A percentile compares a stretch with the other conserved stretches of the same genome.
Conservation (phyloP, 2,329 filamentous ascomycete species). For the Xylariaceae sp. region DNA sequence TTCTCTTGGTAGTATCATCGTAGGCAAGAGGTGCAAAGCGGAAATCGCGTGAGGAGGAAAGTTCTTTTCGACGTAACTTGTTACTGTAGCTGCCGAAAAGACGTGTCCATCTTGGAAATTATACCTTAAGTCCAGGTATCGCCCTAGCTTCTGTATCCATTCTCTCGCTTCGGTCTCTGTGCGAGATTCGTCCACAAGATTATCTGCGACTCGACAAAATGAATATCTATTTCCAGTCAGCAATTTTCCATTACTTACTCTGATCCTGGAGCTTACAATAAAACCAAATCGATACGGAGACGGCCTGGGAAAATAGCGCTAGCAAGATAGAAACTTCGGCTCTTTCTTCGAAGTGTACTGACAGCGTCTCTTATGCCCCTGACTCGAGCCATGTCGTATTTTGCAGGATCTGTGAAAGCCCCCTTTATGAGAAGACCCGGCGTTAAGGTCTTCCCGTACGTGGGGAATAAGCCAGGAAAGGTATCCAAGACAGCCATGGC, state of each 20-base stretch:
- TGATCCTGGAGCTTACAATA: slow-evolving; percentile 52
- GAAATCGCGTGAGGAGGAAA: slow-evolving; percentile 52
- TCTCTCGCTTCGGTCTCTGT: slow-evolving; percentile 47
- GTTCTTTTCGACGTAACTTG: slow-evolving; percentile 39
- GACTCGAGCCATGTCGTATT: slow-evolving; percentile 57
- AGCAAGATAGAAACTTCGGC: slow-evolving; percentile 69
- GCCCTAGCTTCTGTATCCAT: slow-evolving; percentile 57
- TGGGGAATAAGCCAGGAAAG: slow-evolving; percentile 55
- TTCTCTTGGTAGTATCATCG: slow-evolving; percentile 48
- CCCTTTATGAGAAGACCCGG: slow-evolving; percentile 49
- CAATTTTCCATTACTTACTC: no score
- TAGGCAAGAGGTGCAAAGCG: slow-evolving; percentile 58
- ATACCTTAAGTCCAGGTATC: slow-evolving; percentile 55
- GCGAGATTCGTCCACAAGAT: slow-evolving; percentile 64
- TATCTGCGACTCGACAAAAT: slow-evolving; percentile 70
- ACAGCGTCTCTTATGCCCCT: slow-evolving; percentile 57
- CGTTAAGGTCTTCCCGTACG: slow-evolving; percentile 45
- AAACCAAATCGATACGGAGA: slow-evolving; percentile 62
- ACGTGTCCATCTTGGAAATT: slow-evolving; percentile 22
- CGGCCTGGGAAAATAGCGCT: slow-evolving; percentile 65
- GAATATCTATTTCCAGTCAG: slow-evolving; percentile 51
- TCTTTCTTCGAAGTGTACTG: slow-evolving; percentile 56
- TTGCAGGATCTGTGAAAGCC: slow-evolving; percentile 40
- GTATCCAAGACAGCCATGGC: slow-evolving; percentile 61
- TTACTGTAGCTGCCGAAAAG: slow-evolving; percentile 21